Conservation (phyloP, 306 rosid genomes). For the Abrus precatorius region DNA sequence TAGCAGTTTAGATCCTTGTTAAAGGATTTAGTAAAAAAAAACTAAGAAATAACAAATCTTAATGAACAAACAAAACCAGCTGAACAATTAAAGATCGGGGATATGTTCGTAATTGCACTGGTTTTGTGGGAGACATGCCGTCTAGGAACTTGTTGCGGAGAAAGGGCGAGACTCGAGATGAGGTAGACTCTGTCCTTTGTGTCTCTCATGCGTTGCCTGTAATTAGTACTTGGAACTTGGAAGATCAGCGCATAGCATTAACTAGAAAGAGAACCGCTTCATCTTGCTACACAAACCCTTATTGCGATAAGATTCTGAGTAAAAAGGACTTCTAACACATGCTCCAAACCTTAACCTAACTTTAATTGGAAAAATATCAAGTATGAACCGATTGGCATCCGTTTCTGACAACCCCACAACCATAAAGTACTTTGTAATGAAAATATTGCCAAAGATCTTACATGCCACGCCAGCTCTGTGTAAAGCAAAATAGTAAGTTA, state of each 20-base stretch:
- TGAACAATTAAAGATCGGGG: background rate
- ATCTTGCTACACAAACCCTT: background rate
- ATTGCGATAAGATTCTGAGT: background rate
- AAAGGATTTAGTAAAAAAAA: too few species aligned
- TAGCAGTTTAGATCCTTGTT: too few species aligned
- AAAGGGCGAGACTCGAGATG: slow-evolving; percentile 53
- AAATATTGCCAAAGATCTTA: background rate
- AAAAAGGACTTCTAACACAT: background rate
- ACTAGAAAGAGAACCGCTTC: too few species aligned
- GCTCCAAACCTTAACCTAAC: slow-evolving; percentile 15
- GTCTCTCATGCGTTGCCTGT: slow-evolving; percentile 23
- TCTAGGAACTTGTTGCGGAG: slow-evolving; percentile 69
- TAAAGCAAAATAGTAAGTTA: background rate
- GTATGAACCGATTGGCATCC: background rate
- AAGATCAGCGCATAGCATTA: background rate
- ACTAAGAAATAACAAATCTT: background rate
- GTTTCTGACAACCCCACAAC: background rate
- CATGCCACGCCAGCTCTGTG: background rate
- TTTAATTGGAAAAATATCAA: background rate
- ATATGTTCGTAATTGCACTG: slow-evolving; percentile 46
- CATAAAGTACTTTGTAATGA: background rate
- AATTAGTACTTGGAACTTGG: slow-evolving; percentile 19
- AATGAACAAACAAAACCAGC: too few species aligned
- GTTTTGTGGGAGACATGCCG: slow-evolving; percentile 7
- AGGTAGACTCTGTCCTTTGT: background rate